Conservation (phyloP, 2,329 filamentous ascomycete genomes). For the Lecanoromycetidae sp. region DNA sequence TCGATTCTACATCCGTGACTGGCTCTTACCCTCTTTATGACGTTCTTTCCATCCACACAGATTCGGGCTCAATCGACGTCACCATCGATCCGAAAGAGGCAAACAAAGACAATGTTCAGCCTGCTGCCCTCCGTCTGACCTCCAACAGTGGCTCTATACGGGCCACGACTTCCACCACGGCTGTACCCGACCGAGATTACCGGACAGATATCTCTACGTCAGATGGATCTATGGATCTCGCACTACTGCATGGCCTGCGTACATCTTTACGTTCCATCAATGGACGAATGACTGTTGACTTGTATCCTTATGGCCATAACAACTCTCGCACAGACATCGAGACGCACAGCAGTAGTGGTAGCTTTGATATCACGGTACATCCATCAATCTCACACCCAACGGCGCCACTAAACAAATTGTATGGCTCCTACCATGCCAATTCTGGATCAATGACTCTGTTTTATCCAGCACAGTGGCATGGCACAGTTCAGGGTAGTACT, state of each 20-base stretch:
- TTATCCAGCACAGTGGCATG: constrained; percentile 12
- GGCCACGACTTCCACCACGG: constrained; percentile 5
- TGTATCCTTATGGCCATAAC: constrained; percentile 12
- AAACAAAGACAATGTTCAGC: constrained; percentile 20
- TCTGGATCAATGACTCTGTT: constrained; percentile 4
- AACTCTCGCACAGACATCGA: constrained; percentile 8
- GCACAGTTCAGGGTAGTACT: constrained; percentile 3
- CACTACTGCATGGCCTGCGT: constrained; percentile 30
- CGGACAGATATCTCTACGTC: constrained; percentile 28
- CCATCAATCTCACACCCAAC: constrained; percentile 10
- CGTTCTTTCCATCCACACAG: constrained; percentile 29
- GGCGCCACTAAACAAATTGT: constrained; percentile 1
- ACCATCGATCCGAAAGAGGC: constrained; percentile 29
- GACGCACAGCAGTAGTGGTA: constrained; percentile 2
- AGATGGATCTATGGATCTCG: constrained; percentile 29
- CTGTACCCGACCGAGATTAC: constrained; percentile 32
- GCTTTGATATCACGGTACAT: constrained; percentile 2
- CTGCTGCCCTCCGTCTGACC: constrained; percentile 27
- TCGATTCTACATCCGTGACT: constrained; percentile 30
- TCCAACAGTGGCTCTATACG: constrained; percentile 9
- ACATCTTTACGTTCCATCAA: constrained; percentile 28
- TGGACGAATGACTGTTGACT: constrained; percentile 27
- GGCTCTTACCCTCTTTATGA: constrained; percentile 32
- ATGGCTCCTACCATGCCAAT: neutral
- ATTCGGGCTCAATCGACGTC: constrained; percentile 31